Evolutionary conservation across 2,329 filamentous ascomycete genomes (phyloP), one percentile per base, ranked within the genome.

Genomic region (Alternaria ventricosa): DNA sequence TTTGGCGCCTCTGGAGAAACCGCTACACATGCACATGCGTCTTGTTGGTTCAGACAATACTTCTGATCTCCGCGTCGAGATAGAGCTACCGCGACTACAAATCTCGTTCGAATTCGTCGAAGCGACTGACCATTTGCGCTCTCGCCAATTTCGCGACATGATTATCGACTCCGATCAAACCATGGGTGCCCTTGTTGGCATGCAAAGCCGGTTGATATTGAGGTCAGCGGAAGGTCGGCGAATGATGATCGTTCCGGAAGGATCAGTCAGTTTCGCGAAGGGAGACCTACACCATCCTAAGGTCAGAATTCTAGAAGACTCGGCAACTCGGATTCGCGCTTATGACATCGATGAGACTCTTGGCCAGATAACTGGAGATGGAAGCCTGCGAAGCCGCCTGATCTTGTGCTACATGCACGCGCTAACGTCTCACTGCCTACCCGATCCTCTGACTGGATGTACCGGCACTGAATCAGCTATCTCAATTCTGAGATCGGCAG

Each of bases 381-480:
- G 84, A 0, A 84, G 78, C 12, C 50, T 88, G 0, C 80, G 83
- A 11, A 87, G 85, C 71, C 87, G 85, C 55, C 75, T 91, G 0
- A 81, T 83, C 18, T 75, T 87, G 0, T 78, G 61, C 9, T 85
- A 85, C 27, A 72, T 90, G 0, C 87, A 90, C 64, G 86, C 84
- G 0, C 60, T 88, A 0, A 89, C 87, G 0, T 86, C 87, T 0
- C 81, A 82, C 53, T 86, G 81, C 25, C 73, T 87, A 0, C 83
- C 84, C 0, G 87, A 89, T 66, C 76, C 75, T 0, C 76, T 89
- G 0, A 86, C 83, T 0, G 50, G 69, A 0, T 73, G 75, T 6
- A 89, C 86, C 0, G 88, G 88, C 0, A 87, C 86, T 0, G 87
- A 90, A 65, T 74, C 85, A 49, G 85, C 87, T 0, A 67, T 89